Evolutionary conservation across 192 early-diverging fungal species (phyloP), one percentile per base, ranked within the genome.

Genomic region (Backusella morwellensis): DNA sequence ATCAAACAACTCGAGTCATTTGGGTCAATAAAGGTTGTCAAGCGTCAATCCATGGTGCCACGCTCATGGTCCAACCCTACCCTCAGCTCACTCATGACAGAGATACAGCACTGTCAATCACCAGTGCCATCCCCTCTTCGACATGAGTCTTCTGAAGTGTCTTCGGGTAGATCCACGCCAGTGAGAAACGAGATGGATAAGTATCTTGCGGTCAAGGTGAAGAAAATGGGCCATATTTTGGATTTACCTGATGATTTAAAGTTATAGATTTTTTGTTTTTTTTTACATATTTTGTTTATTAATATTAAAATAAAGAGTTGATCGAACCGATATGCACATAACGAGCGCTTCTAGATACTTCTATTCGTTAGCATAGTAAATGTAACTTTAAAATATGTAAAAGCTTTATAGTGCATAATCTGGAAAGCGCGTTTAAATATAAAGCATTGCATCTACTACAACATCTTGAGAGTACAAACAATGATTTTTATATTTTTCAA

Each of bases 31-130:
- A 88, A 90, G 54, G 88, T 99, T 6, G 88, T 90, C 9, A 93
- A 95, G 80, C 92, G 95, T 35, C 88, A 95, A 21, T 90, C 93
- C 6, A 99, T 99, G 97, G 83, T 95, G 14, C 97, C 97, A n/a
- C 86, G 88, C 15, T 91, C 89, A 50, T 99, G 97, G 97, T 82
- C 80, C 5, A 68, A 75, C n/a, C 72, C 79, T 9, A 74, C 84
- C 42, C 40, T 41, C 2, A 34, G 6, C 17, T 50, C 68, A 23
- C 38, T 41, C 35, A 9, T 38, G 41, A 38, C 50, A n/a, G 34
- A 63, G 7, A 12, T 63, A 26, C 56, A 63, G 44, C 38, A 44
- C 3, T 70, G 63, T 42, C 34, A n/a, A 17, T 44, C 77, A 78
- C 56, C 56, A 9, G 26, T 29, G 12, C 56, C 56, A 3, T 63